phyloP scores from a whole-genome alignment of 23 red algal genomes.

The Gracilaria gracilis region DNA sequence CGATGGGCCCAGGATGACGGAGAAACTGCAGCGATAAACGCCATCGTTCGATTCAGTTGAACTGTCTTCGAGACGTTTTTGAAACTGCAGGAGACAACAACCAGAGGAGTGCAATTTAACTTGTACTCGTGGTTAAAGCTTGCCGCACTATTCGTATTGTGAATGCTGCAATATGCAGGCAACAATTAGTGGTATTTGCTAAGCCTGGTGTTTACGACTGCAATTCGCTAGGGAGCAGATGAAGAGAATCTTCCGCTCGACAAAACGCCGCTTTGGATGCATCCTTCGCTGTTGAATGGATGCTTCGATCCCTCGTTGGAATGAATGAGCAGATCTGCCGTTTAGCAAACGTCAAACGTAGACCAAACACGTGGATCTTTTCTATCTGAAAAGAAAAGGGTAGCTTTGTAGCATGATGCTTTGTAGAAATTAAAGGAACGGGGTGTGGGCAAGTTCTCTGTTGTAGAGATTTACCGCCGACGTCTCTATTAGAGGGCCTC shows the following conservation, averaged over 20 bases:
- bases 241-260: no score
- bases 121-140: neutral
- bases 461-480: no score
- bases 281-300: no score
- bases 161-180: neutral
- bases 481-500: no score
- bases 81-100: neutral
- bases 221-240: neutral
- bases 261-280: no score
- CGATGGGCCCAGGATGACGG: neutral
- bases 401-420: neutral
- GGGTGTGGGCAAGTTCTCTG: no score
- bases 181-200: neutral
- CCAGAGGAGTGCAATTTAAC: neutral
- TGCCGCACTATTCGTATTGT: neutral
- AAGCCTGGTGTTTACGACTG: neutral
- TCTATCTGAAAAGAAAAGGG: neutral
- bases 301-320: no score
- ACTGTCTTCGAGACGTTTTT: neutral
- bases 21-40: neutral
- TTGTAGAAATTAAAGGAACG: no score
- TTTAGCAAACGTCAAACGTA: no score
- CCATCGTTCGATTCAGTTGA: neutral
- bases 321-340: neutral
- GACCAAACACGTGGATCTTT: constrained; percentile 8